Base-by-base conservation (phyloP, 2,329 filamentous ascomycete genomes). In the Myriosclerotinia curreyana region DNA sequence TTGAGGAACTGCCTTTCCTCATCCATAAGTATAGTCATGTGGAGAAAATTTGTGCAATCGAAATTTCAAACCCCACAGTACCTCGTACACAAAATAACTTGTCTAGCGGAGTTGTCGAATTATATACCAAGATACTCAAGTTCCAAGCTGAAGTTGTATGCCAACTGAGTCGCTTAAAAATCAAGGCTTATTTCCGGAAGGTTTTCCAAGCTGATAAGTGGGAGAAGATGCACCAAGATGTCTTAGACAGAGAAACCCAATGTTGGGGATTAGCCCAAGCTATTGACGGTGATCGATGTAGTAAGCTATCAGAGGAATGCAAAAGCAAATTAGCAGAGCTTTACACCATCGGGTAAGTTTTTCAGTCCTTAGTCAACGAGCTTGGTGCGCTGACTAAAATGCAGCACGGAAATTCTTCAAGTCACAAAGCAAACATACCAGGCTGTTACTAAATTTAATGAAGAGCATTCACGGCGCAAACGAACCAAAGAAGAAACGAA, bases 101-200 rank as follows among this genome's bases (percentile, higher is more conserved):
- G n/a, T 51, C n/a, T 2, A 28, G 5, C 12, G 34, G 25, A 17
- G 51, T 60, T 15, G 34, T 38, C 9, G 48, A 60, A 1, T 15
- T 60, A 9, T 60, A 60, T 60, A 51, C 58, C 22, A 25, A 51
- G 15, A 60, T 60, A 38, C 44, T 60, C 1, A 17, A 3, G n/a
- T 60, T 60, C 11, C 42, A 60, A 48, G 34, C 58, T 9, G 31
- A 60, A 20, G 31, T 20, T 20, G 17, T 50, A n/a, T 49, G 56
- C 4, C 44, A 60, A 49, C n/a, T 38, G 2, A 14, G 11, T 11
- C 44, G 31, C 7, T 11, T 31, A 6, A 50, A 25, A 9, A 28
- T 50, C n/a, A 25, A 28, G n/a, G 28, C n/a, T 22, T 60, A 60
- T 40, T 28, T 60, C 20, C n/a, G 44, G 2, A 50, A 60, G 28